Base-by-base conservation (phyloP, 2,329 filamentous ascomycete genomes). In the Neopestalotiopsis clavispora region DNA sequence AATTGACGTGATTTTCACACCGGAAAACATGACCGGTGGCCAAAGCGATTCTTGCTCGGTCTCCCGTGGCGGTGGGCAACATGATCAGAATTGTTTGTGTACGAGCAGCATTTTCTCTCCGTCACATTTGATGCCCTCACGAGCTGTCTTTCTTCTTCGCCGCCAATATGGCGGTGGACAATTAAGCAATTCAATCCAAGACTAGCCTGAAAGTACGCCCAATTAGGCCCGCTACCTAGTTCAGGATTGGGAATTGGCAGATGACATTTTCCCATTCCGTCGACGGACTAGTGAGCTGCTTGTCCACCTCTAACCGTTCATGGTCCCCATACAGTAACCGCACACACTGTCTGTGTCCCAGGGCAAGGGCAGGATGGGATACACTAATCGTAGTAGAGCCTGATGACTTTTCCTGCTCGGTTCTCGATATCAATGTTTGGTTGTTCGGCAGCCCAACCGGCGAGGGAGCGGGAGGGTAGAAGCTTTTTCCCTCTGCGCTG, bases 381-480 rank as follows among this genome's bases (percentile, higher is more conserved):
- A 23, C 49, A 23, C 49, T 23, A 28, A 28, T 28, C 23, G 23
- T 28, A 28, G 23, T 28, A 20, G 30, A 30, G 30, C n/a, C 30
- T 14, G 9, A 14, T 23, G 30, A 20, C 30, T 59, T 14, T 14
- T 59, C n/a, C 13, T 10, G n/a, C 17, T 56, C 17, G 17, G 17
- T 23, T 56, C 49, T n/a, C 17, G 49, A n/a, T 23, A 23, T 56
- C 20, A 23, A 7, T 9, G 6, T 56, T 56, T 17, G 20, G 17
- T 56, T 56, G 49, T 59, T 59, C 57, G 57, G 57, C 57, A 30
- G 30, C 57, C 57, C 57, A 59, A 32, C 57, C 57, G 57, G 57
- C 45, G 45, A 52, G 17, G 9, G 34, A 38, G 34, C 45, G 45
- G 45, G 23, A 23, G 4, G 57, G 30, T 59, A 52, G 57, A 59